Percentiles rank a stretch among this genome's conserved stretches.
Conservation (phyloP, 257 asterid genomes). For the Phtheirospermum japonicum region DNA sequence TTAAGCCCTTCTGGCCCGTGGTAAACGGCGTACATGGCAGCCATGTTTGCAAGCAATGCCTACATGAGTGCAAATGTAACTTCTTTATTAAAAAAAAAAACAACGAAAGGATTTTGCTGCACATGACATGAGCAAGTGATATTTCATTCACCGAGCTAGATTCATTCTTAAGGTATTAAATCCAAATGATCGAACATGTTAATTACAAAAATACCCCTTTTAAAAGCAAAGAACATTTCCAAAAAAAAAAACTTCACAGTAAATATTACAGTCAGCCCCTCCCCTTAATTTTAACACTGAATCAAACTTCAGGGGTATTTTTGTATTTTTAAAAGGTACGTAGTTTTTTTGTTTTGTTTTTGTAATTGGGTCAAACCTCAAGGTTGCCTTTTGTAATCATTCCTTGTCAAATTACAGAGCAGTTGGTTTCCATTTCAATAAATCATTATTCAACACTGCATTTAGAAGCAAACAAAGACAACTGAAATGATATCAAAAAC, state of each 20-base stretch:
- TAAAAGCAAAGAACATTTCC: too few relatives aligned
- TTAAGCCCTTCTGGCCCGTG: slow-evolving; percentile 95
- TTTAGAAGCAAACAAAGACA: too few relatives aligned
- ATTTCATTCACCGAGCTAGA: neutral
- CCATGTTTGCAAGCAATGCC: slow-evolving; percentile 96
- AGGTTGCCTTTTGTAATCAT: too few relatives aligned
- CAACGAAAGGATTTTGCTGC: neutral
- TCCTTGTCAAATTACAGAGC: neutral
- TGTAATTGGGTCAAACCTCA: too few relatives aligned
- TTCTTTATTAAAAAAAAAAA: neutral
- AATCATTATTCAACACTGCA: neutral
- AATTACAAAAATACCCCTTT: too few relatives aligned
- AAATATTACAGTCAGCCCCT: too few relatives aligned
- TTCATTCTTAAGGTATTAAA: slow-evolving; percentile 3
- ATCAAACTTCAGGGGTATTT: too few relatives aligned
- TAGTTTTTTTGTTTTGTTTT: too few relatives aligned
- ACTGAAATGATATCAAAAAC: too few relatives aligned
- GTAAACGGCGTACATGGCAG: slow-evolving; percentile 91
- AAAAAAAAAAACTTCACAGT: too few relatives aligned
- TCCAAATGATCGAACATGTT: neutral
- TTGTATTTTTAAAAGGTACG: too few relatives aligned
- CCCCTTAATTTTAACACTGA: too few relatives aligned
- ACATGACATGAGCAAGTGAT: neutral
- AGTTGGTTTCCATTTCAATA: neutral
- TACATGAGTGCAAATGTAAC: slow-evolving; percentile 28